phyloP scores from a whole-genome alignment of 2,329 filamentous ascomycete species.

The Hymenotorrendiella dingleyae region DNA sequence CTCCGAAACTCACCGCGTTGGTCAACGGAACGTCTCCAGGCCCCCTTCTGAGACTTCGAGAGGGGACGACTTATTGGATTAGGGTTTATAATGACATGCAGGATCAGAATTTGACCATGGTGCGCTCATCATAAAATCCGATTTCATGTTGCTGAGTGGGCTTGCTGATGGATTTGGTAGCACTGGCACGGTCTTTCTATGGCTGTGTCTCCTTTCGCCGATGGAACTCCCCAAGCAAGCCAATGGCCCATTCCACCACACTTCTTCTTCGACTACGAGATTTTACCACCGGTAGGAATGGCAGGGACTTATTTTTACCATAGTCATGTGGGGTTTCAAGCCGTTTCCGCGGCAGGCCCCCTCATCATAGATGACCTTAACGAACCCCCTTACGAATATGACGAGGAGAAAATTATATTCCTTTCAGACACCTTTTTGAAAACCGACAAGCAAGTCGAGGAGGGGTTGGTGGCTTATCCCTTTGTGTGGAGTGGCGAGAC shows the following conservation, averaged over 20 bases:
- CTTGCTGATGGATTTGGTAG: conserved; percentile 3
- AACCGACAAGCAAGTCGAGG: conserved; percentile 45
- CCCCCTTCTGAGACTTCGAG: conserved; percentile 36
- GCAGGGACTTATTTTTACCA: conserved; percentile 52
- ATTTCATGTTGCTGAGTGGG: too few species aligned
- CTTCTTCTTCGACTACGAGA: conserved; percentile 49
- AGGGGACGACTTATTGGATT: conserved; percentile 41
- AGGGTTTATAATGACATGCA: conserved; percentile 47
- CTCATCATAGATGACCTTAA: conserved; percentile 39
- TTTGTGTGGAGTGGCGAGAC: conserved; percentile 56
- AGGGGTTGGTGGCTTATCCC: conserved; percentile 41
- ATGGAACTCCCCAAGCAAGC: conserved; percentile 41
- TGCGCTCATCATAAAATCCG: conserved; percentile 17
- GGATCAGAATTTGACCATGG: conserved; percentile 42
- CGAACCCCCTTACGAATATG: conserved; percentile 48
- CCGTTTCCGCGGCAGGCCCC: conserved; percentile 40
- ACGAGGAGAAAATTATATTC: conserved; percentile 52
- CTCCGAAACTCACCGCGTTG: conserved; percentile 17
- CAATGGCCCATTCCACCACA: conserved; percentile 46
- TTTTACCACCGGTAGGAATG: conserved; percentile 36
- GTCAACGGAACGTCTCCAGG: conserved; percentile 45
- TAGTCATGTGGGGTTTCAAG: conserved; percentile 47
- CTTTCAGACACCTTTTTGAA: conserved; percentile 53
- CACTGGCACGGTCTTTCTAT: conserved; percentile 14
- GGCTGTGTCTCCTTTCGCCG: conserved; percentile 22